These are phyloP conservation scores for Sicyos baderoa DNA, from an alignment of 306 rosid genomes.

Conservation along the genomic window DNA sequence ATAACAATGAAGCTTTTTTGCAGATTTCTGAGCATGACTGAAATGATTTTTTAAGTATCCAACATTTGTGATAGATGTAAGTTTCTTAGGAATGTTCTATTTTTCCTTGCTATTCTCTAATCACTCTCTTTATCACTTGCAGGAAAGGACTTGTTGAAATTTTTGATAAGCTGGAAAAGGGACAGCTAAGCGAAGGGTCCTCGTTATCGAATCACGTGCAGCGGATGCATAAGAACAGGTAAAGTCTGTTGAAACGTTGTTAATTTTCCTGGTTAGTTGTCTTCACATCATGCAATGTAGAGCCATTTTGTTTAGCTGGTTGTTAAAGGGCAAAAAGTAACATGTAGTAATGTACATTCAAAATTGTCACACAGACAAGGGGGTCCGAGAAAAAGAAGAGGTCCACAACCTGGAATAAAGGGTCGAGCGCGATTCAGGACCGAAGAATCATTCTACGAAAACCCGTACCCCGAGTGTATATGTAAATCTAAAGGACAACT, in stretches of 20 bases:
- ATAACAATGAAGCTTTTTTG: not conserved
- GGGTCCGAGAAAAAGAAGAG: conserved; percentile 75
- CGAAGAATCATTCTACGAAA: conserved; percentile 78
- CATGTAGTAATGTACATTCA: conserved; percentile 18
- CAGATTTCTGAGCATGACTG: not conserved
- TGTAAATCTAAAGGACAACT: conserved; percentile 43
- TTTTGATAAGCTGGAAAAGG: conserved; percentile 64
- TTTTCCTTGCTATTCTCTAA: not conserved
- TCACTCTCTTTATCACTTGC: conserved; percentile 27
- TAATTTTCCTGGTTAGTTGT: not conserved
- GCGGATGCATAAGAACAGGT: conserved; percentile 73
- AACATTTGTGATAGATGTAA: not conserved
- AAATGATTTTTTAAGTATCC: not conserved
- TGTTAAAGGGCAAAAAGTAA: conserved; percentile 14
- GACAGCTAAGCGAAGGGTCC: conserved; percentile 49
- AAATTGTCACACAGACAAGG: conserved; percentile 53
- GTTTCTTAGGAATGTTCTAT: conserved; percentile 1
- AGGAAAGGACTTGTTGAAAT: conserved; percentile 77
- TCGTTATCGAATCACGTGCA: conserved; percentile 43
- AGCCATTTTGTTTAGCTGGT: not conserved
- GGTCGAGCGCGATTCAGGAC: conserved; percentile 78
- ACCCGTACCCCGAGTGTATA: conserved; percentile 90
- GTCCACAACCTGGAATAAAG: conserved; percentile 54
- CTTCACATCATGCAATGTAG: conserved; percentile 8
- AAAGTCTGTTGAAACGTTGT: not conserved